phyloP scores from a whole-genome alignment of 768 basidiomycete genomes.

The Phanerodontia chrysosporium region DNA sequence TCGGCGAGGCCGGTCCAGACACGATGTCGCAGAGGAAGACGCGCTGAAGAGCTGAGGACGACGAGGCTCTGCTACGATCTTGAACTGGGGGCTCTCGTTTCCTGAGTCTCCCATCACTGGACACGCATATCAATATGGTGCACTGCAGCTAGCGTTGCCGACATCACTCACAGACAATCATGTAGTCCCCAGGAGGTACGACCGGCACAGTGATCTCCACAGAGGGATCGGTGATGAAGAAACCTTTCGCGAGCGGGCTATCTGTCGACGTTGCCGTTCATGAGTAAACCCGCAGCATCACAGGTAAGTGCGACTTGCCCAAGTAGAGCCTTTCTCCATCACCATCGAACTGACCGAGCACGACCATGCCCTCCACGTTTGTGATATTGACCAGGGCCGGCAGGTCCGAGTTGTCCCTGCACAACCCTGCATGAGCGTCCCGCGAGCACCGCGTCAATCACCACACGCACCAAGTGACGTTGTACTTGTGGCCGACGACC shows the following conservation, averaged over 20 bases:
- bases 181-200: conserved; percentile 32
- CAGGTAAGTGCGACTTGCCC: conserved; percentile 30
- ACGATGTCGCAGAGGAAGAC: background rate
- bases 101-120: conserved; percentile 47
- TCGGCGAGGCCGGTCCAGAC: background rate
- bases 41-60: conserved; percentile 4
- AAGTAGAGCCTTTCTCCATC: conserved; percentile 46
- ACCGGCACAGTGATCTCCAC: conserved; percentile 38
- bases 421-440: background rate
- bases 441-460: background rate
- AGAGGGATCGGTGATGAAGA: conserved; percentile 35
- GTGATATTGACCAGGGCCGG: conserved; percentile 33
- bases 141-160: background rate
- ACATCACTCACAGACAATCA: conserved; percentile 44
- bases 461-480: conserved; percentile 42
- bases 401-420: conserved; percentile 28
- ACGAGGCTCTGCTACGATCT: conserved; percentile 19
- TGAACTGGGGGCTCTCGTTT: conserved; percentile 26
- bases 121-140: background rate
- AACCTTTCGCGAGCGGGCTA: conserved; percentile 38
- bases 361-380: conserved; percentile 31
- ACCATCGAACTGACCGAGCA: conserved; percentile 39
- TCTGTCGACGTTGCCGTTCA: conserved; percentile 27
- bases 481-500: conserved; percentile 31
- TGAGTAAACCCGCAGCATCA: background rate